Evolutionary conservation across 179 eudicot genomes (phyloP), one percentile per base, ranked within the genome.

Genomic region (Silene noctiflora): DNA sequence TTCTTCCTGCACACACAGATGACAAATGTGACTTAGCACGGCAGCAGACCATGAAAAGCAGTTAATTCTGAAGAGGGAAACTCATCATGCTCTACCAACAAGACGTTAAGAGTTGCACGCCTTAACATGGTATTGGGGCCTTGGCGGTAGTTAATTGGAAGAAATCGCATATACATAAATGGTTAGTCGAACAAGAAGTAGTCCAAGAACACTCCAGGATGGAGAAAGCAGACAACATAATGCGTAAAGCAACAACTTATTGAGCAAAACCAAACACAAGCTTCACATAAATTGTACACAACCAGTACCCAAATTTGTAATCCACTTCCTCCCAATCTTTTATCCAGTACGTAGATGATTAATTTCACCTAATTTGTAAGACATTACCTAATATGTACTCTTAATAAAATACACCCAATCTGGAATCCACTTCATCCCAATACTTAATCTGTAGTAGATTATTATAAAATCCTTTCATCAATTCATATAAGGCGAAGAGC

Each of bases 1-100:
- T 83, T 94, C 96, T 79, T 92, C 98, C 98, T 94, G 88, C 67
- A 82, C 39, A 61, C 55, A 63, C 27, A 70, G 4, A 78, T 27
- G 20, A 63, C 20, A 70, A 3, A 78, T 27, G 17, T 48, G 33
- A 71, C 61, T 64, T 46, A 58, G 53, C 65, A 19, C 62, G 27
- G 39, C 27, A 19, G 66, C 2, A 17, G 27, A 61, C 66, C 24
- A 67, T 20, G 53, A 35, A 67, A 19, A 19, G 48, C 22, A 67
- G 6, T 67, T 16, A 0, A 4, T 27, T 8, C 14, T 65, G 16
- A 67, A 33, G 10, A 31, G 3, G n/a, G 12, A 39, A 39, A 39
- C 4, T 44, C 13, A 24, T 11, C 25, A 22, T 20, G 64, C 4
- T 21, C 13, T 19, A 60, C 16, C 64, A 60, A 19, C 27, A 60